phyloP scores from a whole-genome alignment of 2,329 filamentous ascomycete species.

The Grosmannia clavigera region DNA sequence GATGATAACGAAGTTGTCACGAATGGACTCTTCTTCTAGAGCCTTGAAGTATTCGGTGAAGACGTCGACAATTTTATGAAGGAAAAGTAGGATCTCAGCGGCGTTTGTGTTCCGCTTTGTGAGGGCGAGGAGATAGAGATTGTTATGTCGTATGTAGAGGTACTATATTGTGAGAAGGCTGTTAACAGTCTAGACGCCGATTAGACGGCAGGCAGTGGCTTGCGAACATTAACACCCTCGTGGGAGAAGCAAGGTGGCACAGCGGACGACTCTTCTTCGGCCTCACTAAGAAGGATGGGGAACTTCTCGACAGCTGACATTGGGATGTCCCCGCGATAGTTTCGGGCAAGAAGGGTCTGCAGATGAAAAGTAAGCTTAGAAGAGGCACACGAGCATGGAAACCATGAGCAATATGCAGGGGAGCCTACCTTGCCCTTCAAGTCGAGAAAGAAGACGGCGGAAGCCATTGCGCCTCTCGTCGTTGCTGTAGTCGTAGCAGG shows the following conservation, averaged over 20 bases:
- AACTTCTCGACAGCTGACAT: slow-evolving; percentile 99
- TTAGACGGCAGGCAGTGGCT: background rate
- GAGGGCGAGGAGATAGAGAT: slow-evolving; percentile 92
- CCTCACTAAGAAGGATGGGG: slow-evolving; percentile 87
- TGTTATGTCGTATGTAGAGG: slow-evolving; percentile 98
- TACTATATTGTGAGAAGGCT: slow-evolving; percentile 47
- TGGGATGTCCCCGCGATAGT: slow-evolving; percentile 96
- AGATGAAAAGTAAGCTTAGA: background rate
- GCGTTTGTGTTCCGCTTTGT: slow-evolving; percentile 99
- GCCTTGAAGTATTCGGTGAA: slow-evolving; percentile 99
- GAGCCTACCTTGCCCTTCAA: slow-evolving; percentile 90
- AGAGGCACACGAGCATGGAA: background rate
- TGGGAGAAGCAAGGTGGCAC: slow-evolving; percentile 96
- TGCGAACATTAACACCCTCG: slow-evolving; percentile 83
- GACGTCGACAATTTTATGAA: slow-evolving; percentile 96
- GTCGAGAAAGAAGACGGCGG: slow-evolving; percentile 95
- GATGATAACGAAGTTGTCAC: slow-evolving; percentile 98
- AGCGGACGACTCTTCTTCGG: slow-evolving; percentile 96
- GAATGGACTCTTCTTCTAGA: slow-evolving; percentile 94
- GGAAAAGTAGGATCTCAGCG: slow-evolving; percentile 93
- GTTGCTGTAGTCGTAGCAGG: background rate
- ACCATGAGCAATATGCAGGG: background rate
- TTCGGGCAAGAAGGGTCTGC: slow-evolving; percentile 92
- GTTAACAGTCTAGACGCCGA: background rate
- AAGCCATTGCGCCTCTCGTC: slow-evolving; percentile 56